phyloP scores from a whole-genome alignment of 129 eudicot genomes.

The sunflower (Helianthus annuus) region DNA sequence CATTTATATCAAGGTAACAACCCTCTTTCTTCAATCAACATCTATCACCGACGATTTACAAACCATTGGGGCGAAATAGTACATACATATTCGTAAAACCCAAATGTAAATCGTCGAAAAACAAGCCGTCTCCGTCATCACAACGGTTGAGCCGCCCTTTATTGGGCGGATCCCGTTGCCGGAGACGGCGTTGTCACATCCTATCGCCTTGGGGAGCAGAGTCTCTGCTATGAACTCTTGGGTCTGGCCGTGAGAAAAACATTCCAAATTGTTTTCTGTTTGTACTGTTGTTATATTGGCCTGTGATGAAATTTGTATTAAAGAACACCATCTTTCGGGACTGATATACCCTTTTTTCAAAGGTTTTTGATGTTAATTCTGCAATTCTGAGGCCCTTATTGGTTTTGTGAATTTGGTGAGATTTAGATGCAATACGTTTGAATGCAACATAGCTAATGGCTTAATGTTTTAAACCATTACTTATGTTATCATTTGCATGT shows the following conservation, averaged over 20 bases:
- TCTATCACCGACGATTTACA: no score
- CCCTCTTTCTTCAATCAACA: no score
- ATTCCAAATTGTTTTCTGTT: not conserved
- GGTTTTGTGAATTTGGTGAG: no score
- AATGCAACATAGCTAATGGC: no score
- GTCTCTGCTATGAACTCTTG: slow-evolving; percentile 35
- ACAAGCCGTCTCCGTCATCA: not conserved
- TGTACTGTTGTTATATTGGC: no score
- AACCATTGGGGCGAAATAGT: not conserved
- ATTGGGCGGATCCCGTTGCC: not conserved
- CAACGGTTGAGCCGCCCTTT: not conserved
- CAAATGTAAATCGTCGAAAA: not conserved
- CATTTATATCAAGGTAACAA: no score
- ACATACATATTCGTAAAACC: not conserved
- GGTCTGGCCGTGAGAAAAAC: slow-evolving; percentile 43
- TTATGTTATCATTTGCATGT: no score
- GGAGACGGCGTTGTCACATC: slow-evolving; percentile 36
- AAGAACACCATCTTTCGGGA: slow-evolving; percentile 43
- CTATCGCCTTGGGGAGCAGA: slow-evolving; percentile 42
- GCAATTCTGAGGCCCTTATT: no score
- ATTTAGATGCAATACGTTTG: no score
- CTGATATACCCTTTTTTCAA: slow-evolving; percentile 2
- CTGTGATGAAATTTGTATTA: not conserved
- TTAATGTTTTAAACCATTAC: no score
- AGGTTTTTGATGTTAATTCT: no score